These are phyloP conservation scores for Cucumis sativus DNA, from an alignment of 306 rosid species.

Conservation along the genomic window Cucumber_9930_V3 NC_026658.2:14500501-14501000, in stretches of 20 bases:
- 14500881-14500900: no score
- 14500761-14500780: no score
- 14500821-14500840: no score
- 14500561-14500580: conserved; percentile 35
- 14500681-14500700: conserved; percentile 27
- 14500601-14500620: conserved; percentile 38
- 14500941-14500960: not conserved
- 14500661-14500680: conserved; percentile 46
- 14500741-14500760: no score
- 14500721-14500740: no score
- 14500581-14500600: conserved; percentile 42
- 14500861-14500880: no score
- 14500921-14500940: not conserved
- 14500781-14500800: no score
- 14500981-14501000: not conserved
- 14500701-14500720: not conserved
- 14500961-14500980: not conserved
- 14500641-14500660: conserved; percentile 37
- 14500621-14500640: conserved; percentile 33
- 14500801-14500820: no score
- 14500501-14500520: conserved; percentile 13
- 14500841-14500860: no score
- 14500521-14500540: conserved; percentile 34
- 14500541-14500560: conserved; percentile 36
- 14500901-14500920: not conserved